Evolutionary conservation across 2,329 filamentous ascomycete genomes (phyloP), one percentile per base, ranked within the genome.

Genomic region (Ceratocystis colombiana): DNA sequence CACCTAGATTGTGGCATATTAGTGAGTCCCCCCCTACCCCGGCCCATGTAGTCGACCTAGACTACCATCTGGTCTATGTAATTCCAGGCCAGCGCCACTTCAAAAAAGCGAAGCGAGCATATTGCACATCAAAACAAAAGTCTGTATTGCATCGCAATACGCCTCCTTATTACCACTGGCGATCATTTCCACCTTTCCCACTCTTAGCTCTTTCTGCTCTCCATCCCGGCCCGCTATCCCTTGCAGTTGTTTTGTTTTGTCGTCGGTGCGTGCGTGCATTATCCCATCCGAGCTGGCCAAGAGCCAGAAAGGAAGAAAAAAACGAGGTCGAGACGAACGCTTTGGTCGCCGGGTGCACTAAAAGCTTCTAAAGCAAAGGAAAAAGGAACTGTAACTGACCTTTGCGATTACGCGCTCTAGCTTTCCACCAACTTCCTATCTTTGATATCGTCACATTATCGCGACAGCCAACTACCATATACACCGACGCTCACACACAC

Each of bases 371-470:
- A 33, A 30, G 25, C 53, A 59, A 59, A 20, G 25, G 17, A 28
- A 30, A 59, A 33, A 33, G 33, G 53, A 59, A 59, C 33, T 59
- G 53, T 59, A 59, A 59, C 53, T 30, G 33, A 25, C 25, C 33
- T 17, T 20, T 59, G 12, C 33, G 5, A 30, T 59, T 59, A n/a
- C 28, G 53, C 53, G 53, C 53, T n/a, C 33, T 59, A 59, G 53
- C 30, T 33, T 59, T 30, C 33, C 53, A 25, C 17, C 15, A n/a
- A 59, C 33, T 59, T 37, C 28, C 53, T 59, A 17, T 25, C 53
- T 59, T 59, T 59, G 53, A 37, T 59, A 59, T 59, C 53, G 33
- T n/a, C 53, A 59, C 53, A 57, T n/a, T 28, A 59, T 59, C 25
- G 53, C 53, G 53, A 59, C 25, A 33, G 33, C 33, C 33, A 37